Evolutionary conservation across 306 rosid species (phyloP), one percentile per base, ranked within the genome.

Genomic region (Leucaena leucocephala): DNA sequence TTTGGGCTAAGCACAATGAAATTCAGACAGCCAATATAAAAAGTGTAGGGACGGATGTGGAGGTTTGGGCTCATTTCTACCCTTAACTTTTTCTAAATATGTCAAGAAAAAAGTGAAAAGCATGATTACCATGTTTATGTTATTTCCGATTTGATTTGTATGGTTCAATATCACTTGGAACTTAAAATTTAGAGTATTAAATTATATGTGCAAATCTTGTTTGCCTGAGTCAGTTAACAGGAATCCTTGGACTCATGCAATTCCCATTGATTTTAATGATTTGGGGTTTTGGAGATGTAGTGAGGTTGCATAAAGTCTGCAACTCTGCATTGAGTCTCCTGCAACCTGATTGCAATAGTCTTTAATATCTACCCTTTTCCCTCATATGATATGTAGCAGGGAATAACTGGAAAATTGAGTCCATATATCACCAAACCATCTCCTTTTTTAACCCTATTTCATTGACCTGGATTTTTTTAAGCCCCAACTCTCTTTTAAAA

Each of bases 1-100:
- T 95, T 42, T 95, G 99, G 99, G 96, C 99, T 55, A 95, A 93
- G 84, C 99, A 95, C 77, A 94, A 94, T 75, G 98, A 94, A 89
- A 94, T 94, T 76, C 98, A 94, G 77, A 94, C 98, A 2, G 98
- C 91, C 78, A 95, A 93, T 87, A 90, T 95, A 75, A 95, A 88
- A 87, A 95, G 96, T 80, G 91, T 95, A 54, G 98, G 98, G 33
- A 96, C 97, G 78, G 98, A 93, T 86, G 82, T 77, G 71, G 98
- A 95, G 99, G 99, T 95, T 69, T 85, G 87, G 52, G 43, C 75
- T 80, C 82, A 50, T 61, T 75, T 17, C 40, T 59, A 63, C 73
- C 22, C 19, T 75, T 70, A 82, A 22, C 67, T 71, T 21, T 74
- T 34, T 13, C 57, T 9, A 76, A 58, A 76, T 7, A 50, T 77